Conservation (phyloP, 345 rosid genomes). For the Populus alba region DNA sequence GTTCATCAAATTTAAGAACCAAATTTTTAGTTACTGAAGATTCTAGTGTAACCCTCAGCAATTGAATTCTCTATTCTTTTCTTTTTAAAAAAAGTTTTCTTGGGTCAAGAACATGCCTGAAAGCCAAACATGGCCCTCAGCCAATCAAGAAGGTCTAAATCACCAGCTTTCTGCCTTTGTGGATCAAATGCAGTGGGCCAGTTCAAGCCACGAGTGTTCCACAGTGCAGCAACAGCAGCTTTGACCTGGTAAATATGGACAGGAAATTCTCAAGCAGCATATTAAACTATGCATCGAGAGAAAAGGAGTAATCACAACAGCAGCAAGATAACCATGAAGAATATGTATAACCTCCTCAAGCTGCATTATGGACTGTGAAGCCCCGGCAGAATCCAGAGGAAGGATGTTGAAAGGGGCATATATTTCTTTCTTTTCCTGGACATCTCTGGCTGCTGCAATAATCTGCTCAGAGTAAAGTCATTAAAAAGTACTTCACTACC, state of each 20-base stretch:
- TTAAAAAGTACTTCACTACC: not conserved
- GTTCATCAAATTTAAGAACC: slow-evolving; percentile 21
- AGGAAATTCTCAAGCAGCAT: slow-evolving; percentile 20
- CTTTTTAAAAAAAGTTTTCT: not conserved
- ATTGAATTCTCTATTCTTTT: not conserved
- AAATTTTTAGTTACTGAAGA: slow-evolving; percentile 11
- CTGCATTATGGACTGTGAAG: slow-evolving; percentile 90
- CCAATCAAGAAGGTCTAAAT: slow-evolving; percentile 94
- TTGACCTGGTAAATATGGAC: slow-evolving; percentile 53
- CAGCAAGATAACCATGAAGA: slow-evolving; percentile 5
- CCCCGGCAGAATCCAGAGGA: slow-evolving; percentile 92
- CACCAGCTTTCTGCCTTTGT: slow-evolving; percentile 79
- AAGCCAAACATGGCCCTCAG: slow-evolving; percentile 95
- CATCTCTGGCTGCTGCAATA: slow-evolving; percentile 95
- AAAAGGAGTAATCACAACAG: slow-evolving; percentile 8
- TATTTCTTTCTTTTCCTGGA: slow-evolving; percentile 96
- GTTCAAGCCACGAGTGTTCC: slow-evolving; percentile 79
- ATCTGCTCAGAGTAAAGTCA: slow-evolving; percentile 52
- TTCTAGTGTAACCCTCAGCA: slow-evolving; percentile 1
- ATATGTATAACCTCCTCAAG: slow-evolving; percentile 69
- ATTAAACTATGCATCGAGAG: slow-evolving; percentile 4
- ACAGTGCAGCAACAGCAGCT: slow-evolving; percentile 89
- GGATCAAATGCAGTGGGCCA: slow-evolving; percentile 89
- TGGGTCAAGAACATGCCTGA: slow-evolving; percentile 57
- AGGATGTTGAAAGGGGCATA: slow-evolving; percentile 96